Evolutionary conservation across 1,284 basidiomycete genomes (phyloP).

Genomic region (Rhodotorula sp.): DNA sequence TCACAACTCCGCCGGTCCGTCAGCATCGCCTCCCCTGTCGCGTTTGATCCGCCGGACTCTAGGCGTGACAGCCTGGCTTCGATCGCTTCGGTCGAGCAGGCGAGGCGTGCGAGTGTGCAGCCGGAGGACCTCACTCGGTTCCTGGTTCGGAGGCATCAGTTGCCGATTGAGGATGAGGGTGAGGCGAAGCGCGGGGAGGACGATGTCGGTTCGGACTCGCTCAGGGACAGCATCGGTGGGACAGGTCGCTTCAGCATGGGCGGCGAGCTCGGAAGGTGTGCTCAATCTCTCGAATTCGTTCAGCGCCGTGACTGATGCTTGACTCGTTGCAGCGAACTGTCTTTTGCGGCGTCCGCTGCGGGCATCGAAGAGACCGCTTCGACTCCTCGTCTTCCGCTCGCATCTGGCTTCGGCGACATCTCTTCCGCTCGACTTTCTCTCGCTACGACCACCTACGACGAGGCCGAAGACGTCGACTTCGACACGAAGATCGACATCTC

Average conservation of each 20-base stretch:
- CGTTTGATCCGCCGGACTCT: not conserved
- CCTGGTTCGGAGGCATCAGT: not conserved
- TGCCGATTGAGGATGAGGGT: not conserved
- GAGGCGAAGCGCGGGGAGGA: not conserved
- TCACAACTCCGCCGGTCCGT: not conserved
- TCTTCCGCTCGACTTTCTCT: slow-evolving; percentile 2
- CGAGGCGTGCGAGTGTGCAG: not conserved
- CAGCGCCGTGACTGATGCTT: not conserved
- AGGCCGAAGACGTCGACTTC: not conserved
- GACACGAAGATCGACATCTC: no score
- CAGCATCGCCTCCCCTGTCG: not conserved
- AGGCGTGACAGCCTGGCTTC: slow-evolving; percentile 3
- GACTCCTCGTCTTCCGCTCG: not conserved
- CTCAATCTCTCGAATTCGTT: not conserved
- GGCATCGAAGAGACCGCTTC: not conserved
- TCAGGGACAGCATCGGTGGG: not conserved
- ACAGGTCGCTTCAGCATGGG: slow-evolving; percentile 6
- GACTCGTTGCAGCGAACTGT: not conserved
- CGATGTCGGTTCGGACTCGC: not conserved
- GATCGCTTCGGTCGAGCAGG: slow-evolving; percentile 5
- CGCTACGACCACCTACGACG: not conserved
- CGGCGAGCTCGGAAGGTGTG: slow-evolving; percentile 2
- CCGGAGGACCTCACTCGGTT: slow-evolving; percentile 3
- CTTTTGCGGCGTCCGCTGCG: not conserved
- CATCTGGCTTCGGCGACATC: not conserved